Base-by-base conservation (phyloP, 192 early-diverging fungal species). In the Mortierella antarctica region DNA sequence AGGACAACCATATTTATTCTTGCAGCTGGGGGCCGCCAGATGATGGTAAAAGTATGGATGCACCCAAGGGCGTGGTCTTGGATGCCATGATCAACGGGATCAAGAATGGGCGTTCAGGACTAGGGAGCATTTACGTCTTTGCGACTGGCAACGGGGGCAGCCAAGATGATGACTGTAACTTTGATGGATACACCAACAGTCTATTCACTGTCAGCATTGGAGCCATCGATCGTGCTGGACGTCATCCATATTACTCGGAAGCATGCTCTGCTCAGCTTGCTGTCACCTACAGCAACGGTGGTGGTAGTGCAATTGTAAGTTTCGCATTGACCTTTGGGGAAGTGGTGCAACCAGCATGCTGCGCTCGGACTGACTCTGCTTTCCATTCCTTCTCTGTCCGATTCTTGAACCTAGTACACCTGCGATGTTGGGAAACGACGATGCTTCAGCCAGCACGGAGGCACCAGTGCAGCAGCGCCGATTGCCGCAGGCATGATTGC, bases 21-120 rank as follows among this genome's bases (percentile, higher is more conserved):
- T 98, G 97, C 81, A 93, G 91, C 39, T 99, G 97, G 97, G 97
- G 97, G 0, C 97, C 98, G 42, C 88, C 91, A 45, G 98, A 99
- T 71, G 89, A 96, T 74, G 98, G 98, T 5, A 68, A 83, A 55
- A 88, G 91, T 0, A 92, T 94, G 71, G 96, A 98, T 58, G 95
- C 91, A 0, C 98, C 98, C 14, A 88, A 92, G 44, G 84, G 90
- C 5, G 84, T 96, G 0, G 92, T 98, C 7, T 72, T 88, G 60
- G 91, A 97, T 41, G 97, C 98, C 0, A 92, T 99, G 42, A 60
- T 89, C 40, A 95, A 96, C 62, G 98, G 98, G n/a, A 90, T 96
- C 41, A 77, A 90, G 15, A 92, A 95, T 18, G 97, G 98, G 0
- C 86, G 98, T 6, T 79, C 80, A 1, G 97, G 96, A 2, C 87